Percentiles rank a stretch among this genome's conserved stretches.
Evolutionary conservation across 306 rosid genomes (phyloP).

Genomic region (Lablab purpureus): DNA sequence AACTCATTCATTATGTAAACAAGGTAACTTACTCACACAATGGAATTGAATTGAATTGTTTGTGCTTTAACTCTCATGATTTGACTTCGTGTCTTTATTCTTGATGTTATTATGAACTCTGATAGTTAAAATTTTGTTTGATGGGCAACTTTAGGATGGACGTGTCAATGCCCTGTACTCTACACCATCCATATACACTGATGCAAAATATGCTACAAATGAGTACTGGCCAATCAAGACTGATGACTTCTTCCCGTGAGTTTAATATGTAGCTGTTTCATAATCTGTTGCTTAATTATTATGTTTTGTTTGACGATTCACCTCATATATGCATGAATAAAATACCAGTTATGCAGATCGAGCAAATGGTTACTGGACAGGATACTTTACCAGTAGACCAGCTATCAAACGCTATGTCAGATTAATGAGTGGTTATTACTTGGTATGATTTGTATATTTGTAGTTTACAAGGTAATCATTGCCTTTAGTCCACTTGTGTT

Average conservation of each 20-base stretch:
- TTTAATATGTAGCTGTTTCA: conserved; percentile 30
- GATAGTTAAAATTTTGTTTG: conserved; percentile 32
- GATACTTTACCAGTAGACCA: conserved; percentile 91
- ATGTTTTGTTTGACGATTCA: conserved; percentile 30
- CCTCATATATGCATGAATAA: conserved; percentile 40
- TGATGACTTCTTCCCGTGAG: conserved; percentile 91
- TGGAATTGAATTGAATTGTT: background rate
- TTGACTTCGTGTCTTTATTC: conserved; percentile 30
- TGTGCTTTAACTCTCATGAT: conserved; percentile 26
- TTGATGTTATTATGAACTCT: conserved; percentile 30
- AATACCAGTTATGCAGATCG: conserved; percentile 77
- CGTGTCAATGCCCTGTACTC: conserved; percentile 91
- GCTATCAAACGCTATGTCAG: conserved; percentile 82
- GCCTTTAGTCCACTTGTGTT: conserved; percentile 3
- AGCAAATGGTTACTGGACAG: conserved; percentile 85
- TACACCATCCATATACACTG: conserved; percentile 91
- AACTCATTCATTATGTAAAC: conserved; percentile 96
- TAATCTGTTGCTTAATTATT: conserved; percentile 35
- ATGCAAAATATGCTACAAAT: conserved; percentile 75
- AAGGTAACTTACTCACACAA: conserved; percentile 58
- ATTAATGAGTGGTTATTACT: conserved; percentile 75
- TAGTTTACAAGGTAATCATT: conserved; percentile 33
- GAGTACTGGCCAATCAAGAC: conserved; percentile 83
- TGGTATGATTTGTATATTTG: conserved; percentile 60
- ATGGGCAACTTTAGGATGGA: conserved; percentile 74